phyloP scores from a whole-genome alignment of 257 asterid species.

The Fraxinus cuspidata region DNA sequence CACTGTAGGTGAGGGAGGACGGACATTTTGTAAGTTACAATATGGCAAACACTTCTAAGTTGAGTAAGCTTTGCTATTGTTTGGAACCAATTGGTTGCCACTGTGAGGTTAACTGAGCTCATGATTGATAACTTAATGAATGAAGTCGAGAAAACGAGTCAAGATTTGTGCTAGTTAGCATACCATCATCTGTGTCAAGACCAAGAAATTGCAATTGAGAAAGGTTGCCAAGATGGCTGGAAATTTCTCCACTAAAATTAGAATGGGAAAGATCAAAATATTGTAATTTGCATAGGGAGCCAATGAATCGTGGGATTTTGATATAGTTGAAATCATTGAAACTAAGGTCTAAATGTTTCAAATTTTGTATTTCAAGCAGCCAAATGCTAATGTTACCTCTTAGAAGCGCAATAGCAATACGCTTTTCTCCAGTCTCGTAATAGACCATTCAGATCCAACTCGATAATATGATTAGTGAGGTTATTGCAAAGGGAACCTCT shows the following conservation, averaged over 20 bases:
- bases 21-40: neutral
- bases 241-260: neutral
- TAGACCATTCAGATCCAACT: too few relatives aligned
- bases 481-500: too few relatives aligned
- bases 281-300: too few relatives aligned
- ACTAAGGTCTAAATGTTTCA: too few relatives aligned
- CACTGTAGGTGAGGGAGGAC: neutral
- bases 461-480: too few relatives aligned
- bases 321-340: too few relatives aligned
- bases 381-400: too few relatives aligned
- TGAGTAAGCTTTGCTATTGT: conserved; percentile 8
- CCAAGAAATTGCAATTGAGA: conserved; percentile 19
- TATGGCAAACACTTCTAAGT: neutral
- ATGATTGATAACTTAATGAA: conserved; percentile 17
- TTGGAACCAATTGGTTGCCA: conserved; percentile 21
- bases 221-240: neutral
- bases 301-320: too few relatives aligned
- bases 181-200: neutral
- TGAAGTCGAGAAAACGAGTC: conserved; percentile 22
- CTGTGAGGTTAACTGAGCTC: neutral
- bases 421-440: too few relatives aligned
- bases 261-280: too few relatives aligned
- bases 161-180: conserved; percentile 9
- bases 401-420: too few relatives aligned
- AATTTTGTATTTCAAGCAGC: too few relatives aligned